Evolutionary conservation across 2,329 filamentous ascomycete species (phyloP), one percentile per base, ranked within the genome.

Genomic region (Periglandula ipomoeae): DNA sequence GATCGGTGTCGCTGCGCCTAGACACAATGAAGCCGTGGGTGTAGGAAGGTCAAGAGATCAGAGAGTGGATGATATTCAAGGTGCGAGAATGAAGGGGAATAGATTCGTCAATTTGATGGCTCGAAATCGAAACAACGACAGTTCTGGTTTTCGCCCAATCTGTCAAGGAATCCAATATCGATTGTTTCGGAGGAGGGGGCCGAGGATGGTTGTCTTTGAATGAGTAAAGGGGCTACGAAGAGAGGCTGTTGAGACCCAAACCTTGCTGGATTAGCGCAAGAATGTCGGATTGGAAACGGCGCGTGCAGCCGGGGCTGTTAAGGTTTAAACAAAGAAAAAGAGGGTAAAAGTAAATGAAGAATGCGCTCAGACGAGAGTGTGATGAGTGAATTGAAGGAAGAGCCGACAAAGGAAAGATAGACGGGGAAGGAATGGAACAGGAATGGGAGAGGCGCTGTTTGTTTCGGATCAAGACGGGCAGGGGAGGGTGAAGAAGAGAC

Each of bases 211-310:
- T 37, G 39, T 40, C 13, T 48, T 32, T 38, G 17, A 19, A 32
- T 39, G 11, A 37, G 44, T n/a, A 47, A 50, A 50, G 39, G 48
- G 44, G 47, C 27, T 22, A 24, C 19, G 23, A 15, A 17, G 30
- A 42, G 9, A 27, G 32, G 37, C 27, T 20, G 37, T 19, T 19
- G 38, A 41, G 38, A 35, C 23, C 48, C 37, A 38, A 38, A 35
- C 20, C 37, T 24, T 50, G 27, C 27, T 30, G 22, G 30, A 27
- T 41, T 13, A 26, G 26, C 26, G 26, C 10, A 19, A 41, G 37
- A 11, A 41, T 19, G n/a, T 19, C 4, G 34, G 24, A n/a, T 41
- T 24, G 35, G 15, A 44, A 42, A 41, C 39, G 37, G 38, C 10
- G 45, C 45, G 11, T 32, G 19, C n/a, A 24, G 26, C n/a, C 9